These are phyloP conservation scores for Phytophthora pinifolia DNA, from an alignment of 352 stramenopile species.

Conservation along the genomic window DNA sequence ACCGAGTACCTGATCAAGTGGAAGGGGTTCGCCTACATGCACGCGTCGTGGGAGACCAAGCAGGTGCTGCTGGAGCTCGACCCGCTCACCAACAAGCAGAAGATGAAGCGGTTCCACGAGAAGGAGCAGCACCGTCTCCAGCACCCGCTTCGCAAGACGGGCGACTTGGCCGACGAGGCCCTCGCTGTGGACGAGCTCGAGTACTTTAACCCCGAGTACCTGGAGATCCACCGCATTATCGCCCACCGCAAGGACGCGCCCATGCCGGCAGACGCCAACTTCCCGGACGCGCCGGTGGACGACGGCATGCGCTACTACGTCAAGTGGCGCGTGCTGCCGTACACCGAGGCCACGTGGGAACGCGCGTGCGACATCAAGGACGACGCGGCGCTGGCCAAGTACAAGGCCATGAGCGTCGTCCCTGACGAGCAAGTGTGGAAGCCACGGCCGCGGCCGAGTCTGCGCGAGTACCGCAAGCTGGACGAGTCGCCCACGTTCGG, in stretches of 20 bases:
- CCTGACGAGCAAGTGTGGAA: constrained; percentile 67
- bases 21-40: constrained; percentile 90
- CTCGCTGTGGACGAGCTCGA: constrained; percentile 58
- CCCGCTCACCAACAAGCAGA: constrained; percentile 82
- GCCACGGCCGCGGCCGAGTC: constrained; percentile 53
- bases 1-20: constrained; percentile 91
- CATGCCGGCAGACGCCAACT: constrained; percentile 48
- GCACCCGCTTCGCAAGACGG: constrained; percentile 44
- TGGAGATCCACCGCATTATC: constrained; percentile 89
- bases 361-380: constrained; percentile 86
- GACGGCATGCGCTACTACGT: constrained; percentile 83
- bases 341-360: constrained; percentile 89
- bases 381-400: constrained; percentile 79
- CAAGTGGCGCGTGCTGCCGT: constrained; percentile 87
- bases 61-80: constrained; percentile 80
- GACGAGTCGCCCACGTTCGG: constrained; percentile 79
- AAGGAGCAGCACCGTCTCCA: constrained; percentile 61
- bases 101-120: constrained; percentile 87
- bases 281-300: constrained; percentile 78
- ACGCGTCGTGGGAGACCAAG: constrained; percentile 82
- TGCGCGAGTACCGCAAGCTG: constrained; percentile 88
- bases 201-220: constrained; percentile 91
- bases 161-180: constrained; percentile 37
- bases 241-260: constrained; percentile 70
- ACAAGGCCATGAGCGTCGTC: constrained; percentile 54